Evolutionary conservation across 306 rosid species (phyloP).

Genomic region (Canavalia gladiata): DNA sequence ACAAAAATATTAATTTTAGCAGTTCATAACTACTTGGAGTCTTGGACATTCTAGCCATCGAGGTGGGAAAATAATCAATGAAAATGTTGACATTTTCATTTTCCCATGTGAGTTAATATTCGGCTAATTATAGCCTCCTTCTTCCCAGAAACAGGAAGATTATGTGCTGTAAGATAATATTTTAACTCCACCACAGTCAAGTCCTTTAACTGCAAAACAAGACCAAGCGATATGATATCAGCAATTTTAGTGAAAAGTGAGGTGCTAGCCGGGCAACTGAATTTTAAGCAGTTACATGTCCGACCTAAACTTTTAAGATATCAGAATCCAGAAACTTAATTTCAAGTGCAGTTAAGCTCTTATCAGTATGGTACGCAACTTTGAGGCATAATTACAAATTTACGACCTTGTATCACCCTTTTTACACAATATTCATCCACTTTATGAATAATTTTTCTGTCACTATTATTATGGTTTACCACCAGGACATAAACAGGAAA

Average conservation of each 20-base stretch:
- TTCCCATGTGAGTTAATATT: slow-evolving; percentile 86
- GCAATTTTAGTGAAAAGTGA: slow-evolving; percentile 15
- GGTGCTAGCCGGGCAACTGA: slow-evolving; percentile 11
- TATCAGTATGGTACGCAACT: background rate
- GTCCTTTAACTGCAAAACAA: slow-evolving; percentile 86
- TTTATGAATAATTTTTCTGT: too few species aligned
- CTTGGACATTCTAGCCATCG: slow-evolving; percentile 25
- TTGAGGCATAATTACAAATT: slow-evolving; percentile 2
- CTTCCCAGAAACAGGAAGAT: slow-evolving; percentile 90
- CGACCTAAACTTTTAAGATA: background rate
- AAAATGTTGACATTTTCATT: slow-evolving; percentile 48
- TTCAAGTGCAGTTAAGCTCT: slow-evolving; percentile 4
- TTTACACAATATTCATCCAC: background rate
- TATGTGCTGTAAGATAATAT: slow-evolving; percentile 74
- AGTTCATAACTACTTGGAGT: background rate
- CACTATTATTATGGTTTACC: background rate
- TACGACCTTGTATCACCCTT: background rate
- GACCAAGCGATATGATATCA: slow-evolving; percentile 29
- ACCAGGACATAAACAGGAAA: background rate
- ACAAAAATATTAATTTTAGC: slow-evolving; percentile 37
- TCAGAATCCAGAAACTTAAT: background rate
- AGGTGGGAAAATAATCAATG: slow-evolving; percentile 37
- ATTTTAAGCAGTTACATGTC: slow-evolving; percentile 16
- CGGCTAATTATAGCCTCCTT: slow-evolving; percentile 83
- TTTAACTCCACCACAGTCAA: slow-evolving; percentile 79